These are phyloP conservation scores for Kernera saxatilis DNA, from an alignment of 345 rosid species.

Conservation along the genomic window DNA sequence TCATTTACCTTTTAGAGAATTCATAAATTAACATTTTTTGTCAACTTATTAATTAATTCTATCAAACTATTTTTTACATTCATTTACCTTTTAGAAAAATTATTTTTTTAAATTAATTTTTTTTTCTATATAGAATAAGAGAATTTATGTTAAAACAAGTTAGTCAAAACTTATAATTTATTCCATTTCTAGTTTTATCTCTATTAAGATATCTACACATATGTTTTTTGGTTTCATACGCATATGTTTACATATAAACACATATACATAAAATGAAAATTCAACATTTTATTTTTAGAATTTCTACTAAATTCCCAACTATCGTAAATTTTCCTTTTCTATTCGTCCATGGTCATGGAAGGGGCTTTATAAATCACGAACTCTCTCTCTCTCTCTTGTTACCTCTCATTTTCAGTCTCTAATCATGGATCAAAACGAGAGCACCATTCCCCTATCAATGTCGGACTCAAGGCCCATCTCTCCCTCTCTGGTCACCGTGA, in stretches of 20 bases:
- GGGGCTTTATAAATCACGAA: constrained; percentile 14
- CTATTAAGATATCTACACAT: background rate
- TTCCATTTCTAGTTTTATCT: background rate
- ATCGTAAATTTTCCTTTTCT: background rate
- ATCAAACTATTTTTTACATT: too few relatives aligned
- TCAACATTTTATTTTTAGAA: background rate
- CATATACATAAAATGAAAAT: background rate
- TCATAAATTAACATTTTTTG: too few relatives aligned
- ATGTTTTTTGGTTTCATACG: background rate
- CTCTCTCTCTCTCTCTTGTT: background rate
- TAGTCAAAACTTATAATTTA: too few relatives aligned
- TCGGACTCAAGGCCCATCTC: constrained; percentile 44
- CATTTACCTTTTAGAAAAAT: too few relatives aligned
- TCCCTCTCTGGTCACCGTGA: constrained; percentile 16
- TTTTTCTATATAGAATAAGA: too few relatives aligned
- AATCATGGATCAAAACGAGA: constrained; percentile 44
- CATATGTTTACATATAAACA: background rate
- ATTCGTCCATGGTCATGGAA: constrained; percentile 22
- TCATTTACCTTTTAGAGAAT: too few relatives aligned
- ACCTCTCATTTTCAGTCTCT: background rate
- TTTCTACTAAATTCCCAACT: background rate
- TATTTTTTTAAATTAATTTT: too few relatives aligned
- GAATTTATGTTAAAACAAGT: too few relatives aligned
- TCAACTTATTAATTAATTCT: too few relatives aligned
- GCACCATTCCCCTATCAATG: constrained; percentile 33